phyloP scores from a whole-genome alignment of 192 early-diverging fungal genomes.

The Rhizophagus clarus region DNA sequence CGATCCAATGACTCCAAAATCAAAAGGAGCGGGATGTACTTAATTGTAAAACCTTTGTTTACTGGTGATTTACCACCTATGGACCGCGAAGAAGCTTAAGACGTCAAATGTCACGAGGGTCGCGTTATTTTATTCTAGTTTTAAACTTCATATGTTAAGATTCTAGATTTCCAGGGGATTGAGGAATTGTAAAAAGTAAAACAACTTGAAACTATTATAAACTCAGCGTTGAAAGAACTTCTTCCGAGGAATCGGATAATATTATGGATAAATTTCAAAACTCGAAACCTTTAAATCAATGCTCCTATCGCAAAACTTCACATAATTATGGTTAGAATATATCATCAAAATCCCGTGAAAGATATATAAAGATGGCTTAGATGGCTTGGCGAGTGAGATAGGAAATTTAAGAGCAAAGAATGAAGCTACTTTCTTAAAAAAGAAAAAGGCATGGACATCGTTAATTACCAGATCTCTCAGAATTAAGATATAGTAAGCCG shows the following conservation, averaged over 20 bases:
- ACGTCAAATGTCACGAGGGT: conserved; percentile 89
- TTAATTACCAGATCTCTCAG: conserved; percentile 94
- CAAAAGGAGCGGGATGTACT: conserved; percentile 73
- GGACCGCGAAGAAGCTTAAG: conserved; percentile 71
- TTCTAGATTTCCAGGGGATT: too few species aligned
- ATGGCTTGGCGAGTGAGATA: conserved; percentile 81
- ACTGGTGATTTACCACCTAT: conserved; percentile 90
- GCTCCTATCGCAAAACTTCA: not conserved
- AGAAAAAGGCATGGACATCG: conserved; percentile 72
- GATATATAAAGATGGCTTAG: conserved; percentile 61
- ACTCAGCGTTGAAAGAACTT: conserved; percentile 65
- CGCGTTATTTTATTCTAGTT: conserved; percentile 75
- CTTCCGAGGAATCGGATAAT: conserved; percentile 33
- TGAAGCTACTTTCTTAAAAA: too few species aligned
- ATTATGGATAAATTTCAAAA: conserved; percentile 1
- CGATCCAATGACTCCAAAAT: conserved; percentile 61
- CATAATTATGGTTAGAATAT: conserved; percentile 93
- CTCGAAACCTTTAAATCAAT: not conserved
- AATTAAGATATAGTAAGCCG: too few species aligned
- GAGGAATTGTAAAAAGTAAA: conserved; percentile 81
- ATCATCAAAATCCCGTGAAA: conserved; percentile 77
- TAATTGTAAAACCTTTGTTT: conserved; percentile 81
- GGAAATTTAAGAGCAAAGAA: conserved; percentile 50
- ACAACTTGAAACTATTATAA: conserved; percentile 60
- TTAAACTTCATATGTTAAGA: conserved; percentile 87